Evolutionary conservation across 176 grass and related monocot species (phyloP), one percentile per base, ranked within the genome.

Genomic region (Stipa capillata): DNA sequence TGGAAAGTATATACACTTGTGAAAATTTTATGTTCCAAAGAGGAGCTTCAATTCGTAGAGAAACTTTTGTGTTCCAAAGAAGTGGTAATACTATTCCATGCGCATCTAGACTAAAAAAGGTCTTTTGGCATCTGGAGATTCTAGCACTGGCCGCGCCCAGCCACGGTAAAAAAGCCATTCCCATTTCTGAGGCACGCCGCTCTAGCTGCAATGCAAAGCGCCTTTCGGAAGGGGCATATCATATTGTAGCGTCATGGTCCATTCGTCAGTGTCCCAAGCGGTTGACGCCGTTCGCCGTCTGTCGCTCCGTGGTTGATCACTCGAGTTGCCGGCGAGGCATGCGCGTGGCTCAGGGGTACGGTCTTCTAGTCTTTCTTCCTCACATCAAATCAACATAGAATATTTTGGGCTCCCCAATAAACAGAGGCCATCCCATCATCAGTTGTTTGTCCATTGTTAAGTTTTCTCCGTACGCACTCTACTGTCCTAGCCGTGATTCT

Each of bases 251-350:
- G 7, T 15, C 0, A 0, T 5, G 1, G 17, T 3, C 68, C 55
- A 29, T 0, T 10, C 40, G 79, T 20, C 55, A 29, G 27, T 0
- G 33, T 1, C 48, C 0, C 15, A 69, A 39, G 15, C 13, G 24
- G 79, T 51, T 47, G 41, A 20, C 60, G 27, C 25, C 10, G 41
- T 31, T 18, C 34, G 6, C 70, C 0, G 66, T 1, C 41, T 69
- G 73, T 69, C 39, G 53, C 15, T 24, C 32, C 8, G 5, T 29
- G 42, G 10, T 0, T 4, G 23, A 81, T 27, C 48, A 47, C 47
- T n/a, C 57, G 69, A 42, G 25, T 32, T 41, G 83, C 32, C 53
- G 32, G 16, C 8, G 84, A 43, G 44, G 75, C 83, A 85, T 1
- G 74, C 83, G 39, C 62, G 41, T 0, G 37, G 0, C n/a, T n/a